Percentiles rank a stretch among this genome's conserved stretches.
phyloP scores from a whole-genome alignment of 2,329 filamentous ascomycete species.

The Pseudogymnoascus sp. region DNA sequence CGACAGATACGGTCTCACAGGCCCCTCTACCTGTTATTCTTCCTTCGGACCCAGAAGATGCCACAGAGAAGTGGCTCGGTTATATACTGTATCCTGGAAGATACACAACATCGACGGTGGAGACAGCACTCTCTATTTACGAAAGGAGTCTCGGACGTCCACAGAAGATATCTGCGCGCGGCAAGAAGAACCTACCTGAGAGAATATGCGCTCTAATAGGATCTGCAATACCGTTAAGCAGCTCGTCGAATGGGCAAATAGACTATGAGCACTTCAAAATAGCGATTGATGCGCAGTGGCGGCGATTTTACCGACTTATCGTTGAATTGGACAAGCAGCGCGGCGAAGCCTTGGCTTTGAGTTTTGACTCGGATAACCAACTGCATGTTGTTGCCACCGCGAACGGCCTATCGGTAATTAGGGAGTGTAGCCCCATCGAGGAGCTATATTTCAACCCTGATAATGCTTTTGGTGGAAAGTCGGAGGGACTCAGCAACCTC shows the following conservation, averaged over 20 bases:
- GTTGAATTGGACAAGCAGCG: constrained; percentile 80
- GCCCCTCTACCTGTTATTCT: constrained; percentile 50
- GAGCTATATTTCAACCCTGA: constrained; percentile 61
- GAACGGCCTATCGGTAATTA: constrained; percentile 70
- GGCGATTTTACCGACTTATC: constrained; percentile 77
- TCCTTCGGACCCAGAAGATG: constrained; percentile 57
- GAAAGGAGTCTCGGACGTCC: constrained; percentile 50
- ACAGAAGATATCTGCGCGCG: constrained; percentile 34
- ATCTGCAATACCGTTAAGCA: constrained; percentile 58
- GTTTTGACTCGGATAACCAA: constrained; percentile 61
- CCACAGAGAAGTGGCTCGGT: constrained; percentile 77
- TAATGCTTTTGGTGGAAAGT: constrained; percentile 41
- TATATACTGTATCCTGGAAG: constrained; percentile 76
- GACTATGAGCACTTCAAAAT: constrained; percentile 69
- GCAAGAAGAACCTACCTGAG: constrained; percentile 59
- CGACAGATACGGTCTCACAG: constrained; percentile 48
- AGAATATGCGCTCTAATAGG: constrained; percentile 67
- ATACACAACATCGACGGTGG: constrained; percentile 71
- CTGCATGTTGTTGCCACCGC: constrained; percentile 80
- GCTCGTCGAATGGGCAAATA: constrained; percentile 53
- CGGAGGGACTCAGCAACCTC: constrained; percentile 51
- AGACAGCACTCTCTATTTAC: constrained; percentile 77
- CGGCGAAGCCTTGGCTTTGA: constrained; percentile 71
- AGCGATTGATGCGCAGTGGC: constrained; percentile 78
- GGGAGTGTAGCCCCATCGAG: constrained; percentile 73